Evolutionary conservation across 768 basidiomycete species (phyloP).

Genomic region (Tylopilus sp.): DNA sequence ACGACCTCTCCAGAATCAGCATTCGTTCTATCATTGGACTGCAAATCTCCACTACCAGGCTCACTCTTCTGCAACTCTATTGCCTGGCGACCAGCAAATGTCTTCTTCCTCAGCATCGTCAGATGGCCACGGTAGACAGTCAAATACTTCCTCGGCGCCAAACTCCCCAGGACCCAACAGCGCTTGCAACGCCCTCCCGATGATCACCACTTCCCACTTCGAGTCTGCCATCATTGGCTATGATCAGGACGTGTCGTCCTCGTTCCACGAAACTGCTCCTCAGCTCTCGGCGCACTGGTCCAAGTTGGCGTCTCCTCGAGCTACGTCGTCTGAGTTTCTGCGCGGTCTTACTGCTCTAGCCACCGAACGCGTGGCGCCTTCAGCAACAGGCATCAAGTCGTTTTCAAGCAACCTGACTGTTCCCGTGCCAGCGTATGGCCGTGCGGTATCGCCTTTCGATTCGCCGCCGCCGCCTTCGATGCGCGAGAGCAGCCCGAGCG

Average conservation of each 20-base stretch:
- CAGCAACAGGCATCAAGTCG: neutral
- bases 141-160: slow-evolving; percentile 25
- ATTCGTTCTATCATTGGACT: slow-evolving; percentile 21
- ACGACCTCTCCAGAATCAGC: slow-evolving; percentile 17
- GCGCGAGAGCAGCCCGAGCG: neutral
- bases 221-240: neutral
- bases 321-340: slow-evolving; percentile 3
- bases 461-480: slow-evolving; percentile 25
- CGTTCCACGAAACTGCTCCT: slow-evolving; percentile 6
- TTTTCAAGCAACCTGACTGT: slow-evolving; percentile 3
- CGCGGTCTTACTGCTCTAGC: neutral
- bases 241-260: slow-evolving; percentile 3
- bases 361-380: slow-evolving; percentile 1
- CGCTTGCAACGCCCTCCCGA: slow-evolving; percentile 12
- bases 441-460: slow-evolving; percentile 30
- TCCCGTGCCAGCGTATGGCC: neutral
- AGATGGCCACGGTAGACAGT: slow-evolving; percentile 6
- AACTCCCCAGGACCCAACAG: neutral
- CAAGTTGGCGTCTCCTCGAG: slow-evolving; percentile 1
- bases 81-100: slow-evolving; percentile 34
- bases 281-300: slow-evolving; percentile 3
- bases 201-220: slow-evolving; percentile 13
- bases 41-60: slow-evolving; percentile 29
- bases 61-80: slow-evolving; percentile 21
- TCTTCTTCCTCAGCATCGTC: slow-evolving; percentile 25